Evolutionary conservation across 139 green algal genomes (phyloP), one percentile per base, ranked within the genome.

Genomic region (Zygnema circumcarinatum): DNA sequence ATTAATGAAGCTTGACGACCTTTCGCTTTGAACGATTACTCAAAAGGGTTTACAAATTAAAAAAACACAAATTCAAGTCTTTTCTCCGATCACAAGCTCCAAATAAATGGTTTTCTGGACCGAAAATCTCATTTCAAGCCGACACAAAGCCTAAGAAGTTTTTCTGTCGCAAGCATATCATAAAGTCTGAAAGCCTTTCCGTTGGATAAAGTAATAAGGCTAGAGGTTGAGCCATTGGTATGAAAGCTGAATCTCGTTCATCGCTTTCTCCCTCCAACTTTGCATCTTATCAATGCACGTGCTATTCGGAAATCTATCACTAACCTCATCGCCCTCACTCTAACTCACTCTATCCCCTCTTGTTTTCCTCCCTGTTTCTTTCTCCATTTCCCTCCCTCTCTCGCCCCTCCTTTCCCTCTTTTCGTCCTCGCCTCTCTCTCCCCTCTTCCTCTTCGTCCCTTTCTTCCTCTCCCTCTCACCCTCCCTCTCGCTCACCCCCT

Each of bases 351-450:
- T 81, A 16, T 52, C 31, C 73, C 22, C 2, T n/a, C 29, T 2
- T 11, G 25, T 29, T 54, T 47, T 29, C n/a, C n/a, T 35, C 31
- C 73, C 22, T 53, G 25, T 62, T 2, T 11, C 73, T 29, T 54
- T 47, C 73, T 42, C n/a, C 73, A 80, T 29, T 54, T 42, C 22
- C 73, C 73, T 42, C 73, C 38, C 7, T 47, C 73, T 42, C 1
- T 80, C 25, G 25, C 72, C 25, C 42, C 2, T 62, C 33, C 74
- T 62, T 62, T 41, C 74, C 74, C 74, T 68, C 74, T 81, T 52
- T 81, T 32, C 74, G 32, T 52, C 74, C 74, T 3, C 32, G 2
- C 74, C 42, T 52, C 74, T 68, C 74, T 54, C 0, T 3, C 74
- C 32, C 74, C n/a, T 67, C n/a, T 2, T n/a, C 74, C 32, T 7